Evolutionary conservation across 305 asterid genomes (phyloP), one percentile per base, ranked within the genome.

Genomic region (Fraxinus baroniana): DNA sequence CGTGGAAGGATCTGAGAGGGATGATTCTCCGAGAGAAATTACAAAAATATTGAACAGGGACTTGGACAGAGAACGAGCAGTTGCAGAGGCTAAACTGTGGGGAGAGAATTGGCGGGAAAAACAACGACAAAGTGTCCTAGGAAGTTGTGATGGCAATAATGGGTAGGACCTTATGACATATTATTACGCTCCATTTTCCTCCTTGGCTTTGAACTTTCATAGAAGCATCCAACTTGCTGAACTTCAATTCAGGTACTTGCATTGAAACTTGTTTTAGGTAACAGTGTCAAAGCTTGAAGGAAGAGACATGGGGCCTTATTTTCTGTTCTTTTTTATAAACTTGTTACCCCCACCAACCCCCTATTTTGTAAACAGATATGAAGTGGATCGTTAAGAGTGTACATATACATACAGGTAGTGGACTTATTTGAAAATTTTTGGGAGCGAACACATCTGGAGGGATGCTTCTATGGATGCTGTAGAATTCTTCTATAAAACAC

Each of bases 41-140:
- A 88, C 86, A 1, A 88, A 86, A 86, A 89, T 85, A 83, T 71
- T 90, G 13, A 87, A 87, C 84, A 77, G 88, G 86, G 92, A 87
- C 77, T 76, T 85, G 74, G 93, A 90, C 32, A 83, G 94, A 8
- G 93, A 91, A 83, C 87, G 92, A 22, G 96, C 96, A n/a, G 96
- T 92, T 78, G 96, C 96, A 2, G 96, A 92, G 83, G 96, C 96
- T 28, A 93, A 93, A 86, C 87, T 93, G 93, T 93, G 97, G 97
- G 97, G 95, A 4, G 94, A 93, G 76, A 90, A 88, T 78, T 91
- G 91, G 89, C 33, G 89, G 5, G 88, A 88, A 33, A 87, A 88
- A n/a, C 66, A 78, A 44, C 84, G 84, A 26, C 92, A 87, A 78
- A 84, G 76, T 74, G 88, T 73, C 5, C 84, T 81, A 77, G 90